A percentile compares a stretch with the other conserved stretches of the same genome.
Conservation (phyloP, 2,329 filamentous ascomycete genomes). For the Intubia oerlemansii region DNA sequence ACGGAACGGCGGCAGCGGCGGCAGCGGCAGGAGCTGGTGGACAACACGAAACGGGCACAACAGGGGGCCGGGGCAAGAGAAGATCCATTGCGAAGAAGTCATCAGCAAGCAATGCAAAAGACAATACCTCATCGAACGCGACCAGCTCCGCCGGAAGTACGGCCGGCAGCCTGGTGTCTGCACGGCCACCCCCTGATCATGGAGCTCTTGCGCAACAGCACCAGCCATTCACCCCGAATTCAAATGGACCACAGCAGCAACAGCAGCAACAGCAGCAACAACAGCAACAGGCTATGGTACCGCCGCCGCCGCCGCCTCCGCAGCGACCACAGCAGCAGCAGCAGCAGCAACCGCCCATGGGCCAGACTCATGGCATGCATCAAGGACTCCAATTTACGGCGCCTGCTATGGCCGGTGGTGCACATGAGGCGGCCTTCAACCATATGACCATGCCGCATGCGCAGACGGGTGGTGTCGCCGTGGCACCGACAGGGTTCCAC, state of each 20-base stretch:
- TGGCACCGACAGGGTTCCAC: conserved; percentile 22
- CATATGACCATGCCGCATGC: conserved; percentile 20
- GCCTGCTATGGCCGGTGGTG: no score
- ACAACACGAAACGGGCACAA: no score
- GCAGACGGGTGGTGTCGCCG: conserved; percentile 19
- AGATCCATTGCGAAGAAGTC: conserved; percentile 18
- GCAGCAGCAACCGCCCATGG: conserved; percentile 20
- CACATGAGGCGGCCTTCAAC: no score
- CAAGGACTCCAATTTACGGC: no score
- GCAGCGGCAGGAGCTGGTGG: conserved; percentile 8
- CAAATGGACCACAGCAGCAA: conserved; percentile 16
- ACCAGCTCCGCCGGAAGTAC: no score
- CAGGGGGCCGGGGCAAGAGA: conserved; percentile 16
- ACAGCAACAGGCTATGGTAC: conserved; percentile 5
- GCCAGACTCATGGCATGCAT: conserved; percentile 19
- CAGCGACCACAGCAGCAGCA: conserved; percentile 19
- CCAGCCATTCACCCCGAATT: no score
- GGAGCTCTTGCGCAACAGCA: no score
- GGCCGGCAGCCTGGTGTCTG: no score
- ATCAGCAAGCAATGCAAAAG: no score
- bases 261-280: conserved; percentile 8
- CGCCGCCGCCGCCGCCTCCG: conserved; percentile 8
- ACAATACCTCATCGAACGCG: no score
- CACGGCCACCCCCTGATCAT: no score
- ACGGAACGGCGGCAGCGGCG: conserved; percentile 4